Evolutionary conservation across 2,329 filamentous ascomycete genomes (phyloP).

Genomic region (Helotiales sp.): DNA sequence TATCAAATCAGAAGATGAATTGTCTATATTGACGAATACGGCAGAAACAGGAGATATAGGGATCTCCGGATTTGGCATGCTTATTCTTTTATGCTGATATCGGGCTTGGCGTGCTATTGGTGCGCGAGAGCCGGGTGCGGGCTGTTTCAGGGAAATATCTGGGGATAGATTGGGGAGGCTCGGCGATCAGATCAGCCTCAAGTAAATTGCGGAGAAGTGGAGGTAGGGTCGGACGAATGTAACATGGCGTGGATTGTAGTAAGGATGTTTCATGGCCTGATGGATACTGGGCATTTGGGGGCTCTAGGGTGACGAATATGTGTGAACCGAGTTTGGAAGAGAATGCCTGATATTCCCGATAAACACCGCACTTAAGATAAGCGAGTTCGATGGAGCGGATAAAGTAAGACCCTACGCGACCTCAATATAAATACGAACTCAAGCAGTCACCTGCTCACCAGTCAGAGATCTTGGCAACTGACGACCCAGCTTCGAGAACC

Average conservation of each 20-base stretch:
- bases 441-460: background rate
- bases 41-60: background rate
- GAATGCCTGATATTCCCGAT: no score
- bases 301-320: no score
- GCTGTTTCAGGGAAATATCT: background rate
- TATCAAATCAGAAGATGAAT: background rate
- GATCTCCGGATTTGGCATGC: background rate
- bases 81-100: background rate
- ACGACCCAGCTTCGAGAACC: background rate
- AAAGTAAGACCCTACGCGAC: background rate
- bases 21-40: background rate
- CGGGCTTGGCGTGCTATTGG: background rate
- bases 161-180: background rate
- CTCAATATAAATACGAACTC: background rate
- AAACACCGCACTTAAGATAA: background rate
- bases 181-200: conserved; percentile 6
- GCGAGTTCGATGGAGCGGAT: background rate
- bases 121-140: background rate
- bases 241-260: background rate
- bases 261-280: background rate
- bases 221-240: no score
- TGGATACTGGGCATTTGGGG: background rate
- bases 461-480: background rate
- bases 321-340: no score
- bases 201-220: background rate